These are phyloP conservation scores for Vitis vinifera DNA, from an alignment of 164 flowering plant species.

Conservation along the genomic window DNA sequence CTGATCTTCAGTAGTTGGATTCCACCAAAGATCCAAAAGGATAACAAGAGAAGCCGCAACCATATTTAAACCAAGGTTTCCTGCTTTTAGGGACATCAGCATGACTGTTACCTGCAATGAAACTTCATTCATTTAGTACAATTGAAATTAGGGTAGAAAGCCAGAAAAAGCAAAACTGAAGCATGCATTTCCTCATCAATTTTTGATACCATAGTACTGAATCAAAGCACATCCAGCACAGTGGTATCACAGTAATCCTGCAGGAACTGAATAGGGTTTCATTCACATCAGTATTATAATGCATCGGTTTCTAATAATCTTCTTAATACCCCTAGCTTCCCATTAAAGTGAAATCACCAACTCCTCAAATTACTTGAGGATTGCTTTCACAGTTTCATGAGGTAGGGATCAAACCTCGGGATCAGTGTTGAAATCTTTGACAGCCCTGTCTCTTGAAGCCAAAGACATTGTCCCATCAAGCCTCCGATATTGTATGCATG, in stretches of 20 bases:
- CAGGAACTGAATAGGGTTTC: neutral
- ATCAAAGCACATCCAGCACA: neutral
- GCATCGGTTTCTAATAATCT: neutral
- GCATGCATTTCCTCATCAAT: neutral
- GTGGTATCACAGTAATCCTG: neutral
- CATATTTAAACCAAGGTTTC: slow-evolving; percentile 95
- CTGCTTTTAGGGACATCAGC: slow-evolving; percentile 97
- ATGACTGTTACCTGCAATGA: slow-evolving; percentile 79
- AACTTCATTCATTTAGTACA: slow-evolving; percentile 5
- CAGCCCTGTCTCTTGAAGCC: slow-evolving; percentile 73
- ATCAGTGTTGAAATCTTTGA: slow-evolving; percentile 74
- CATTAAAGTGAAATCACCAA: neutral
- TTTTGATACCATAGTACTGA: neutral
- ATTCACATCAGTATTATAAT: neutral
- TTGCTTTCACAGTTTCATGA: neutral
- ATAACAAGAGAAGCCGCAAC: slow-evolving; percentile 95
- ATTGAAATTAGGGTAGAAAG: no score
- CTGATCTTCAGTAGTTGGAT: slow-evolving; percentile 98
- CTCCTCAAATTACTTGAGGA: neutral
- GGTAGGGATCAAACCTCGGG: slow-evolving; percentile 65
- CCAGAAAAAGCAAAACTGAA: neutral
- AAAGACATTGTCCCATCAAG: slow-evolving; percentile 94
- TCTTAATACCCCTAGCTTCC: neutral
- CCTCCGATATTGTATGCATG: slow-evolving; percentile 56
- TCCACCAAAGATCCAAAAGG: slow-evolving; percentile 98